A percentile compares a stretch with the other conserved stretches of the same genome.
These are phyloP conservation scores for Strigomonas oncopelti DNA, from an alignment of 208 protist genomes.

Conservation along the genomic window DNA sequence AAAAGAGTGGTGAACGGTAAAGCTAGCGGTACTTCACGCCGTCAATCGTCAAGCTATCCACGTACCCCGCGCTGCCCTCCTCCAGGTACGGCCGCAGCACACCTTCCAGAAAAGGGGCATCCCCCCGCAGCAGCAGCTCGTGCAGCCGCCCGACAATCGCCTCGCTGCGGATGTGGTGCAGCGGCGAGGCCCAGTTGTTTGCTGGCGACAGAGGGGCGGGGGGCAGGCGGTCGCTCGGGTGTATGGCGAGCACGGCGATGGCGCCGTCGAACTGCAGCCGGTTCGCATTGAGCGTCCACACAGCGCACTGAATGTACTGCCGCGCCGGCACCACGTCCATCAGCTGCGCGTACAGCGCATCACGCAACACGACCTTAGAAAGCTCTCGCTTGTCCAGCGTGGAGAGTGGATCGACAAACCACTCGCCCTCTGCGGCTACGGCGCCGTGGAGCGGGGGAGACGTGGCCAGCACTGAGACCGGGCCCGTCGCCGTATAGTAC, in stretches of 20 bases:
- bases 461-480: too few relatives aligned
- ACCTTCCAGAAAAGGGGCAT: conserved; percentile 21
- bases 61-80: conserved; percentile 17
- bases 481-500: too few relatives aligned
- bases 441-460: too few relatives aligned
- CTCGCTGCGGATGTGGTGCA: conserved; percentile 1
- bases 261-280: conserved; percentile 41
- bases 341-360: conserved; percentile 41
- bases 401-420: conserved; percentile 16
- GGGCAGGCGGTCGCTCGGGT: not conserved
- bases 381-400: conserved; percentile 52
- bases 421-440: too few relatives aligned
- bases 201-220: too few relatives aligned
- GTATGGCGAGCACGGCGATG: conserved; percentile 16
- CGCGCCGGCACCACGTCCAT: conserved; percentile 35
- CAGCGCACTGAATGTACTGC: conserved; percentile 28
- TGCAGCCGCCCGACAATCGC: conserved; percentile 18
- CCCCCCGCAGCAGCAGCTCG: conserved; percentile 22
- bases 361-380: conserved; percentile 45
- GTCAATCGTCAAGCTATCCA: conserved; percentile 19
- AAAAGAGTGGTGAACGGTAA: too few relatives aligned
- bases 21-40: conserved; percentile 6
- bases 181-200: not conserved
- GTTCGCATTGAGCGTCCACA: conserved; percentile 26
- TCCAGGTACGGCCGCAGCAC: conserved; percentile 36